A percentile compares a stretch with the other conserved stretches of the same genome.
Conservation (phyloP, 495 filamentous ascomycete species). For the Penicillium pancosmium region DNA sequence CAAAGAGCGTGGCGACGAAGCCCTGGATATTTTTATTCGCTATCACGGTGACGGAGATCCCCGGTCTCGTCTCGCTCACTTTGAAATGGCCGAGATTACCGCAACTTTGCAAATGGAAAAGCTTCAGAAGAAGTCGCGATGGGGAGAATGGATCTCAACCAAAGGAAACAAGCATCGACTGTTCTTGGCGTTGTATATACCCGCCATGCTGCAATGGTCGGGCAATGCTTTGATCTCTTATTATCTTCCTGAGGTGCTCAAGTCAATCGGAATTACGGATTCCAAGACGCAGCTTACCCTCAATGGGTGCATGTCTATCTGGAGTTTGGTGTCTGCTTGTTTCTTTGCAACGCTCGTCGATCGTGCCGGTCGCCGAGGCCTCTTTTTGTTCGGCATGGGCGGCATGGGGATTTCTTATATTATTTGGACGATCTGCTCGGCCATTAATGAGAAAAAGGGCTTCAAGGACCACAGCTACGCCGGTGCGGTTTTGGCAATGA, state of each 20-base stretch:
- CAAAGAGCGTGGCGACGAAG: constrained; percentile 39
- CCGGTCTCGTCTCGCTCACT: constrained; percentile 25
- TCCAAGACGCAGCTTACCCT: constrained; percentile 48
- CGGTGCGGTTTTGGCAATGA: constrained; percentile 61
- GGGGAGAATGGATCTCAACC: constrained; percentile 62
- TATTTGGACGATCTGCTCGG: constrained; percentile 61
- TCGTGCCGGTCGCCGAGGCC: constrained; percentile 58
- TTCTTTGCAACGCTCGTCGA: constrained; percentile 60
- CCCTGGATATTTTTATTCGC: constrained; percentile 36
- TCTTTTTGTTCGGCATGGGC: constrained; percentile 59
- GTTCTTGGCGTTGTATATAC: constrained; percentile 57
- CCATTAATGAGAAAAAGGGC: constrained; percentile 50
- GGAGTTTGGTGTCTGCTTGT: constrained; percentile 34
- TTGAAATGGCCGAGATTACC: constrained; percentile 37
- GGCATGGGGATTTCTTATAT: constrained; percentile 63
- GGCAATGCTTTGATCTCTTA: constrained; percentile 70
- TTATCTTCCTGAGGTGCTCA: constrained; percentile 58
- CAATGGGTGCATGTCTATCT: constrained; percentile 32
- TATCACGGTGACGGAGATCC: constrained; percentile 35
- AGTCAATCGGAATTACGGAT: constrained; percentile 55
- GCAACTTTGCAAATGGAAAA: constrained; percentile 35
- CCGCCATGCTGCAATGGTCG: constrained; percentile 63
- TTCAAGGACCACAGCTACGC: constrained; percentile 49
- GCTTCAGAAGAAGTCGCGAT: constrained; percentile 36
- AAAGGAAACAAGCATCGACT: constrained; percentile 69